Evolutionary conservation across 148 eudicot species (phyloP).

Genomic region (Amaranthus cruentus): DNA sequence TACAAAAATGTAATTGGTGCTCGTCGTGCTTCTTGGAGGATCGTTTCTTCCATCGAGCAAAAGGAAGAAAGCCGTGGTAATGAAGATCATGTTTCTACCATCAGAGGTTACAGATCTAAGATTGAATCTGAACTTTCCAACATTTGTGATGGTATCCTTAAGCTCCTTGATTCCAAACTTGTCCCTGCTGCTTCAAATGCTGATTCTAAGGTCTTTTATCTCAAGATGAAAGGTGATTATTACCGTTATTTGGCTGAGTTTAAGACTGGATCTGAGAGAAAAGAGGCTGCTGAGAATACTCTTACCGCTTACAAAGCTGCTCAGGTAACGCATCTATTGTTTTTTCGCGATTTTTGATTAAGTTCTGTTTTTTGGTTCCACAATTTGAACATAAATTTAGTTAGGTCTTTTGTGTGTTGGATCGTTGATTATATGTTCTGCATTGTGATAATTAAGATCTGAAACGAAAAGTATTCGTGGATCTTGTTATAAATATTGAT

Average conservation of each 20-base stretch:
- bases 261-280: conserved; percentile 25
- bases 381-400: not conserved
- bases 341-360: not conserved
- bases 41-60: conserved; percentile 28
- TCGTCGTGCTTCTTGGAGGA: conserved; percentile 34
- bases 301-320: conserved; percentile 29
- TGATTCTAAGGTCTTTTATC: conserved; percentile 26
- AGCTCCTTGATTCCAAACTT: conserved; percentile 17
- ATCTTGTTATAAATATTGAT: not conserved
- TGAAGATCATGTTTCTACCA: conserved; percentile 21
- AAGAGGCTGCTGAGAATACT: conserved; percentile 27
- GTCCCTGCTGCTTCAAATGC: conserved; percentile 16
- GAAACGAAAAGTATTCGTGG: not conserved
- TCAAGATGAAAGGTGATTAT: conserved; percentile 36
- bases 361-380: not conserved
- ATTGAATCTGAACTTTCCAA: conserved; percentile 23
- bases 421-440: not conserved
- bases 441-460: not conserved
- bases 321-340: conserved; percentile 32
- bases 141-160: conserved; percentile 23
- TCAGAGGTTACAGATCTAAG: conserved; percentile 27
- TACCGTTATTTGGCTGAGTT: conserved; percentile 34
- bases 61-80: conserved; percentile 33
- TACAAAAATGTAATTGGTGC: conserved; percentile 35
- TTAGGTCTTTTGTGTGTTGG: not conserved